Evolutionary conservation across 352 stramenopile species (phyloP), one percentile per base, ranked within the genome.

Genomic region (Pilasporangium apinafurcum): DNA sequence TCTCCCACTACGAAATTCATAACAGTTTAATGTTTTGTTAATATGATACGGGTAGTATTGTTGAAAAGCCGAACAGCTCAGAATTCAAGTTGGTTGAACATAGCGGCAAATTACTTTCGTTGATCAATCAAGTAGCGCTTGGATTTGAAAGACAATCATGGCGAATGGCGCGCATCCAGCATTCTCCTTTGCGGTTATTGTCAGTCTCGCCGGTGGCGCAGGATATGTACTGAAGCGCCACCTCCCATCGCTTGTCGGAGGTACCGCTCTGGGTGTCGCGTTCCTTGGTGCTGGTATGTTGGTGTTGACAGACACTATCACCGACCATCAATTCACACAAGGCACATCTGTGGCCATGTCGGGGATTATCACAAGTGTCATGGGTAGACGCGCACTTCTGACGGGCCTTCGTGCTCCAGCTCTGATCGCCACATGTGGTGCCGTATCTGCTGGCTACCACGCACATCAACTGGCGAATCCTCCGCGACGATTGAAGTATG

Each of bases 311-410:
- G 75, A 87, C 30, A 68, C 65, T 13, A 90, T 90, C 59, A 72
- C 62, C 20, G 70, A 90, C 27, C 67, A 87, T 43, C 65, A 72
- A 28, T 90, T 90, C 44, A 56, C 65, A 29, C 78, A 90, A 48
- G 60, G 67, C 44, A 86, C 78, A 26, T 80, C 69, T 25, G 49
- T 83, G 25, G 56, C 59, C 31, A 90, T 90, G 78, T 86, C 78
- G 10, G 57, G 67, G 1, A 28, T 90, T 48, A 83, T 90, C 51
- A 55, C 72, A 3, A 59, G 62, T 17, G 62, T 90, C 37, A 84
- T 77, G 67, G 62, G 58, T 2, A 52, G 59, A 13, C 72, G 72
- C 37, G 74, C 78, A 13, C 37, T 69, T 32, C 34, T 74, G 31
- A 81, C 75, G 38, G 59, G 68, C 0, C 46, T 81, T 12, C 64